phyloP scores from a whole-genome alignment of 441 rosid genomes.

The Syzygium syzygioides region DNA sequence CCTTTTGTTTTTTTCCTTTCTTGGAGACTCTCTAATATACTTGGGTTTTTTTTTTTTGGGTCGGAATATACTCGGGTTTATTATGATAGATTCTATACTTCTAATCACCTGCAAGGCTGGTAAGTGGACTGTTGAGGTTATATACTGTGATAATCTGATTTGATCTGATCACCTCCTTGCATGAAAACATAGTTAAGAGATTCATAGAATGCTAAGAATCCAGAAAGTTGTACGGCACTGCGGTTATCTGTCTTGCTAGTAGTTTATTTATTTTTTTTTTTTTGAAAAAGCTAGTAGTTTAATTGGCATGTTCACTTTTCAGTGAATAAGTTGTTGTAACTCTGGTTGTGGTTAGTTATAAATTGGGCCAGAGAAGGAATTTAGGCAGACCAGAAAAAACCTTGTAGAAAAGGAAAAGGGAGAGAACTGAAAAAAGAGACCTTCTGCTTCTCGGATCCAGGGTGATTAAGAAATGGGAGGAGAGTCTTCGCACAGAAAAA shows the following conservation, averaged over 20 bases:
- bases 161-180: background rate
- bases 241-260: background rate
- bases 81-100: background rate
- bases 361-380: background rate
- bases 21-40: background rate
- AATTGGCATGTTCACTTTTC: background rate
- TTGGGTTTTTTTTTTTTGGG: background rate
- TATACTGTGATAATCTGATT: background rate
- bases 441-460: background rate
- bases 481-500: background rate
- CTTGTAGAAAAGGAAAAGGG: background rate
- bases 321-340: background rate
- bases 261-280: background rate
- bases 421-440: background rate
- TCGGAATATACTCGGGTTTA: background rate
- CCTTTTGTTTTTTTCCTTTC: background rate
- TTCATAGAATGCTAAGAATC: background rate
- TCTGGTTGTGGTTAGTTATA: background rate
- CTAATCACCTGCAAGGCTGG: background rate
- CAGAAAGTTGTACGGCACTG: background rate
- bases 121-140: background rate
- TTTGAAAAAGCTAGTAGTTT: background rate
- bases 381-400: background rate
- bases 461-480: background rate
- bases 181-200: background rate